phyloP scores from a whole-genome alignment of 164 flowering plant species.

The Liriodendron chinense region DNA sequence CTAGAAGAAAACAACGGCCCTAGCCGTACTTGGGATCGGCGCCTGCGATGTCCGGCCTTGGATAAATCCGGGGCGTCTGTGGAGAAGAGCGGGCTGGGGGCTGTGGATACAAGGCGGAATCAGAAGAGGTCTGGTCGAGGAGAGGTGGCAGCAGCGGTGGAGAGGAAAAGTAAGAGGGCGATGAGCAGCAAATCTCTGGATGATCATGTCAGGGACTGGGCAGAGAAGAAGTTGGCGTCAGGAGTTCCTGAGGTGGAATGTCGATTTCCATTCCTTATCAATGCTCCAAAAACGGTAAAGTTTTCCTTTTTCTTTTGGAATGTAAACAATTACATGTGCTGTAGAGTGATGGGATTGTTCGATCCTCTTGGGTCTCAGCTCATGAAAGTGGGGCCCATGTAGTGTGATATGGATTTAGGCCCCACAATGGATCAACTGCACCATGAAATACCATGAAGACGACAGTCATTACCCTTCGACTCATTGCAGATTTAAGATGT shows the following conservation, averaged over 20 bases:
- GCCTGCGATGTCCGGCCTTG: slow-evolving; percentile 3
- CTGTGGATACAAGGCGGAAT: slow-evolving; percentile 17
- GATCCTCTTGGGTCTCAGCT: neutral
- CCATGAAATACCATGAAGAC: too few species aligned
- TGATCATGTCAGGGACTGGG: slow-evolving; percentile 24
- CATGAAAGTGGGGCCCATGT: neutral
- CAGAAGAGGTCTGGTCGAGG: slow-evolving; percentile 5
- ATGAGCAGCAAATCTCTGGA: slow-evolving; percentile 15
- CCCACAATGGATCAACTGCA: too few species aligned
- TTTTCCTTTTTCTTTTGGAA: neutral
- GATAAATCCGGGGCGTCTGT: slow-evolving; percentile 4
- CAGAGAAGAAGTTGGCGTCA: slow-evolving; percentile 22
- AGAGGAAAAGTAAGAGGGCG: slow-evolving; percentile 19
- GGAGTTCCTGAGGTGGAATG: slow-evolving; percentile 30
- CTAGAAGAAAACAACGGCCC: slow-evolving; percentile 14
- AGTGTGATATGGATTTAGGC: too few species aligned
- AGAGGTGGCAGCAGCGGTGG: slow-evolving; percentile 3
- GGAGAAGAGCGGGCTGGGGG: slow-evolving; percentile 6
- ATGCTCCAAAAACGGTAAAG: slow-evolving; percentile 30
- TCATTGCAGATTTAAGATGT: neutral
- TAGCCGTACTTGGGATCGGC: slow-evolving; percentile 17
- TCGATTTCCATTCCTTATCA: slow-evolving; percentile 28
- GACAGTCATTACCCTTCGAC: neutral
- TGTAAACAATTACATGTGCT: neutral
- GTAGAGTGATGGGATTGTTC: neutral